Base-by-base conservation (phyloP, 352 stramenopile genomes). In the Phytophthora litchii region DNA sequence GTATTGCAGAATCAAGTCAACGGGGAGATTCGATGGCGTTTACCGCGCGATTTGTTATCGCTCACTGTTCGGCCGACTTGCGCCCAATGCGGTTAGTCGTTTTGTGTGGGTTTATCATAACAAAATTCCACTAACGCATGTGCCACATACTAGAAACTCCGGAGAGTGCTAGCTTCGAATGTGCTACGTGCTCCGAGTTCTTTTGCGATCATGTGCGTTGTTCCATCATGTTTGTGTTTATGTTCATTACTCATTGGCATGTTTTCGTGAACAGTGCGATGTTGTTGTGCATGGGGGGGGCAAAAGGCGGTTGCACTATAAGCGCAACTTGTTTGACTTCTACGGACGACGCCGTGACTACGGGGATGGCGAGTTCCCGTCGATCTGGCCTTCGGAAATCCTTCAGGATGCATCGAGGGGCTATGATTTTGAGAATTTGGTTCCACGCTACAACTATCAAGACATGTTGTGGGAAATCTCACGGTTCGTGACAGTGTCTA, bases 291-390 rank as follows among this genome's bases (percentile, higher is more conserved):
- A 98, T 55, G 76, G 72, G 13, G 83, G 80, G 14, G 90, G 92
- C 1, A 94, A 92, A 53, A 70, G 93, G 8, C 66, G 73, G 3
- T 19, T 62, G 1, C 94, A 98, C 65, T 32, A 66, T 23, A 94
- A 83, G 37, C 79, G 90, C 10, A 73, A 77, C 23, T 50, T 98
- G 11, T 98, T 96, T 73, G 92, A 98, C 74, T 97, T 80, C 54
- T 98, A 97, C 61, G 86, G 80, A 21, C 83, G 83, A 21, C 82
- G 93, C n/a, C 81, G 94, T 36, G 93, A 98, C 64, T 97, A 96
- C 43, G 87, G 88, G 50, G 87, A 97, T 53, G 90, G 89, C 21
- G 83, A 89, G 8, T 97, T 97, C 50, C 89, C 90, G 12, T 96
- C 86, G 10, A 73, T 81, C 23, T 98, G 92, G 92, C 92, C 88